Conservation (phyloP, 2,329 filamentous ascomycete species). For the Penicillium sp. region DNA sequence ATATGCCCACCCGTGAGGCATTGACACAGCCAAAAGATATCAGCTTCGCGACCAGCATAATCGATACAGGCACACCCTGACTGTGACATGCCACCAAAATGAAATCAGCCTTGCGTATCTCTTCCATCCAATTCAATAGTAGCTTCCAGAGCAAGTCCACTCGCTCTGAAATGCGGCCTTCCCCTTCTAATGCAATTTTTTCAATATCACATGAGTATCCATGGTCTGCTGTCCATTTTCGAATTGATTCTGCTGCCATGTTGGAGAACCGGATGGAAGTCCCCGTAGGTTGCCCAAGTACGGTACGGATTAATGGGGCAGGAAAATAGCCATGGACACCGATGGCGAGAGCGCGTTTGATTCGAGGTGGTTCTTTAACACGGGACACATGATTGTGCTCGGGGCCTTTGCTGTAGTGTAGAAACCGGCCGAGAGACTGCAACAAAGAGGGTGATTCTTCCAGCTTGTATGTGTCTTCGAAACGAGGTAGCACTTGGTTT, state of each 20-base stretch:
- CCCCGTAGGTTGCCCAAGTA: constrained; percentile 92
- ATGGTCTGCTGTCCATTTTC: constrained; percentile 74
- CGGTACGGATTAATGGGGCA: constrained; percentile 78
- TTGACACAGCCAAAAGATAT: constrained; percentile 86
- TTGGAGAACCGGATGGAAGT: constrained; percentile 93
- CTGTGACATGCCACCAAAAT: constrained; percentile 92
- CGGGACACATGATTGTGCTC: constrained; percentile 71
- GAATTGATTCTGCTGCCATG: constrained; percentile 79
- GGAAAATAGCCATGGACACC: constrained; percentile 95
- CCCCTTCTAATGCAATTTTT: constrained; percentile 90
- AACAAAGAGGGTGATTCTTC: constrained; percentile 62
- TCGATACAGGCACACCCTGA: constrained; percentile 88
- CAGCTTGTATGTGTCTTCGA: constrained; percentile 47
- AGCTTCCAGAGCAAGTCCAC: constrained; percentile 94
- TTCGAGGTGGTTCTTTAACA: constrained; percentile 65
- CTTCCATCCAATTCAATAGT: constrained; percentile 90
- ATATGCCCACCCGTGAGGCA: constrained; percentile 76
- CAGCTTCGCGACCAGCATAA: constrained; percentile 90
- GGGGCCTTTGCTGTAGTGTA: constrained; percentile 56
- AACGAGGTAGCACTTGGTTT: constrained; percentile 51
- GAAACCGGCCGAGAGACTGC: constrained; percentile 51
- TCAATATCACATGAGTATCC: constrained; percentile 81
- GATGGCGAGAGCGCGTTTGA: constrained; percentile 86
- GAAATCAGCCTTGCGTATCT: constrained; percentile 83
- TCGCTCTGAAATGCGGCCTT: constrained; percentile 85